Evolutionary conservation across 164 flowering plant genomes (phyloP).

Genomic region (Euptelea pleiosperma): DNA sequence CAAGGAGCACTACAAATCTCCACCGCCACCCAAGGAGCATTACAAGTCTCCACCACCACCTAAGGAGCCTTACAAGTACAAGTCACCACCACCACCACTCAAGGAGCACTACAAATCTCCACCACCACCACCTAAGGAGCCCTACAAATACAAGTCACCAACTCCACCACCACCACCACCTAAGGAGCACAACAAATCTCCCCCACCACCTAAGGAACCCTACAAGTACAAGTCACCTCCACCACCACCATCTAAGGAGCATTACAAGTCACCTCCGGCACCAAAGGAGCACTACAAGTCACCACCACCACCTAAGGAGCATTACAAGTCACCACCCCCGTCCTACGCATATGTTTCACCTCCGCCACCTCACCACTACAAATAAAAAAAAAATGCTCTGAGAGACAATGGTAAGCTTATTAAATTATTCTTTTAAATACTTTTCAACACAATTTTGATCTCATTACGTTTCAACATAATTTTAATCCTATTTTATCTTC

Average conservation of each 20-base stretch:
- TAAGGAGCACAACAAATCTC: background rate
- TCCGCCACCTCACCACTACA: slow-evolving; percentile 8
- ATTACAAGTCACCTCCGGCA: slow-evolving; percentile 11
- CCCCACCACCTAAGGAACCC: background rate
- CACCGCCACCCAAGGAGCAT: background rate
- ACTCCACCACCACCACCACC: slow-evolving; percentile 13
- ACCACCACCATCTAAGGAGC: background rate
- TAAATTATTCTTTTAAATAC: no score
- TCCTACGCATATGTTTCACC: no score
- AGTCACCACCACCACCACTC: slow-evolving; percentile 7
- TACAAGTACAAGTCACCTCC: slow-evolving; percentile 1
- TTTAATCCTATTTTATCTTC: no score
- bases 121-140: slow-evolving; percentile 24
- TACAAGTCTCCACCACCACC: slow-evolving; percentile 6
- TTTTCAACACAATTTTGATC: no score
- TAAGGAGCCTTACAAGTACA: slow-evolving; percentile 12
- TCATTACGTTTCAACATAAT: no score
- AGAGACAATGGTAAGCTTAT: background rate
- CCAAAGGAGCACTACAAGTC: slow-evolving; percentile 10
- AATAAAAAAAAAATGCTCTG: background rate
- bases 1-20: no score
- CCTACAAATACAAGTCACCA: slow-evolving; percentile 12
- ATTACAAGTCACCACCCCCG: background rate
- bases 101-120: slow-evolving; percentile 19
- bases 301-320: slow-evolving; percentile 3